phyloP scores from a whole-genome alignment of 1,284 basidiomycete genomes.

The Rhodotorula mucilaginosa region DNA sequence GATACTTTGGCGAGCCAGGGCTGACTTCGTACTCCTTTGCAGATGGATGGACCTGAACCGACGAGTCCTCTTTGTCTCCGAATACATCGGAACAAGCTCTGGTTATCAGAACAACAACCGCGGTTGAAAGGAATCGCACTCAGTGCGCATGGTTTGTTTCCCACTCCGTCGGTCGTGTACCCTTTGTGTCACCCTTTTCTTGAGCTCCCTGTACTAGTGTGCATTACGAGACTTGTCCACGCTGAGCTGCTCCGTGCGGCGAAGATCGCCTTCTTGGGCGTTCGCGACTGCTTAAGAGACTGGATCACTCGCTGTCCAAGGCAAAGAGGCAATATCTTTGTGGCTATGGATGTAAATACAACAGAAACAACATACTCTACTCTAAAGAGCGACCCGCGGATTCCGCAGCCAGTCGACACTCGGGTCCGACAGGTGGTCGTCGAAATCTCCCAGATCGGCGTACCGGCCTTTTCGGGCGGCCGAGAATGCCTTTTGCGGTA shows the following conservation, averaged over 20 bases:
- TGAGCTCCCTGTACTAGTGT: not conserved
- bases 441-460: conserved; percentile 66
- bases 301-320: no score
- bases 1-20: not conserved
- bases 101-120: conserved; percentile 42
- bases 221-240: not conserved
- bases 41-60: conserved; percentile 41
- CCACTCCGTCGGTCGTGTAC: not conserved
- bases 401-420: conserved; percentile 55
- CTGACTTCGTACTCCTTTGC: not conserved
- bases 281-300: not conserved
- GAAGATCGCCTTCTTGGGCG: not conserved
- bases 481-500: conserved; percentile 55
- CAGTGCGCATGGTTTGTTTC: not conserved
- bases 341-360: not conserved
- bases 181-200: not conserved
- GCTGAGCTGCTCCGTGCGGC: not conserved
- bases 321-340: no score
- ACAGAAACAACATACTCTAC: no score
- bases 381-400: conserved; percentile 19
- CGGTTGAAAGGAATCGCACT: conserved; percentile 6
- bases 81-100: conserved; percentile 36
- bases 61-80: conserved; percentile 33
- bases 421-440: conserved; percentile 72
- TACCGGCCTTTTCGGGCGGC: conserved; percentile 58